Evolutionary conservation across 208 protist species (phyloP).

Genomic region (Naegleria fowleri): DNA sequence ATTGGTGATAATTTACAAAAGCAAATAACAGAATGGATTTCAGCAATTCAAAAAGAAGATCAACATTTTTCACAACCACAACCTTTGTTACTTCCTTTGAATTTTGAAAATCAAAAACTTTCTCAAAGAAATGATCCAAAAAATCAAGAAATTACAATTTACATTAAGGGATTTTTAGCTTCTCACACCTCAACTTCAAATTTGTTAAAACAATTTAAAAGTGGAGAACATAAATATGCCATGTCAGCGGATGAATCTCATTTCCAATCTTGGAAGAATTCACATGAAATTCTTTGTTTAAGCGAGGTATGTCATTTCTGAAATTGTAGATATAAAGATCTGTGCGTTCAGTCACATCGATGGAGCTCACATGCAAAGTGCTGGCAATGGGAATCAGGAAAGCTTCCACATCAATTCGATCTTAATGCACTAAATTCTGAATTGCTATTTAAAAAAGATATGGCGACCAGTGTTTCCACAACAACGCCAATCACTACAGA

Average conservation of each 20-base stretch:
- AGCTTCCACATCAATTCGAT: not conserved
- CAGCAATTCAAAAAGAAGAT: not conserved
- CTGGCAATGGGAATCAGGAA: not conserved
- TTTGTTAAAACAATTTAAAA: not conserved
- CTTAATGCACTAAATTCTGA: too few species aligned
- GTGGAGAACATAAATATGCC: not conserved
- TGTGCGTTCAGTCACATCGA: not conserved
- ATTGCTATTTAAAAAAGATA: not conserved
- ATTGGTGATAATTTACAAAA: not conserved
- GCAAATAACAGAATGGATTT: not conserved
- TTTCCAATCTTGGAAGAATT: constrained; percentile 4
- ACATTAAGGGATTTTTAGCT: not conserved
- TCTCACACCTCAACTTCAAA: not conserved
- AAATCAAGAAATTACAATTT: not conserved
- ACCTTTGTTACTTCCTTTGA: not conserved
- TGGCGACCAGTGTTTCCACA: not conserved
- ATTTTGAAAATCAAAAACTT: not conserved
- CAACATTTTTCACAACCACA: not conserved
- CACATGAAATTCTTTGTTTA: not conserved
- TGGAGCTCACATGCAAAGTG: not conserved
- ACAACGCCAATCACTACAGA: not conserved
- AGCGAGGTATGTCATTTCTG: not conserved
- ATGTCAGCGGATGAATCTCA: not conserved
- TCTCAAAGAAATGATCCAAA: not conserved
- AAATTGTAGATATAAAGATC: too few species aligned